Percentiles rank a stretch among this genome's conserved stretches.
Conservation (phyloP, 257 asterid species). For the Phtheirospermum japonicum region DNA sequence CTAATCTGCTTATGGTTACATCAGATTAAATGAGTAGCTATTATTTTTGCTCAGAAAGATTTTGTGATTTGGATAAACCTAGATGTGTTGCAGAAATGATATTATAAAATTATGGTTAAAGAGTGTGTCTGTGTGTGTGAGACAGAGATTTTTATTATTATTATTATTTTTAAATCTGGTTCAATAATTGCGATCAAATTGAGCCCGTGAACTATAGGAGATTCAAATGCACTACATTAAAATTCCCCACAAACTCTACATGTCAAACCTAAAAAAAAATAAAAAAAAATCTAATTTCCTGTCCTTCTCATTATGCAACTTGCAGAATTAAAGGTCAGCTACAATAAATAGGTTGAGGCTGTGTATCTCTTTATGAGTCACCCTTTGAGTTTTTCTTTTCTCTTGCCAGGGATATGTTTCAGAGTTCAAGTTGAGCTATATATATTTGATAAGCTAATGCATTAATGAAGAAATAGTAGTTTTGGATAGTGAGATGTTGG, state of each 20-base stretch:
- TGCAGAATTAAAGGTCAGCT: conserved; percentile 18
- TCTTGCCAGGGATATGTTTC: conserved; percentile 39
- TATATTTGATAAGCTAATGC: no score
- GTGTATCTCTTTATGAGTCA: conserved; percentile 22
- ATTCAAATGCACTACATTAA: conserved; percentile 46
- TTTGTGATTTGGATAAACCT: conserved; percentile 21
- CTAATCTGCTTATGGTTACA: background rate
- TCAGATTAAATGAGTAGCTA: conserved; percentile 7
- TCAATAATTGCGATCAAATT: conserved; percentile 50
- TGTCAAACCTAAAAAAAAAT: conserved; percentile 16
- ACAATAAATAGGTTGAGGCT: conserved; percentile 5
- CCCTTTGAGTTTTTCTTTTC: conserved; percentile 19
- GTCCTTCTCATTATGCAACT: conserved; percentile 29
- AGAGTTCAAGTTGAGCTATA: conserved; percentile 28
- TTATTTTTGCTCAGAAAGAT: background rate
- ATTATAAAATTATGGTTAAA: background rate
- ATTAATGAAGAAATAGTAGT: background rate
- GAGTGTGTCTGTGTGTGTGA: conserved; percentile 21
- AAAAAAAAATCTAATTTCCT: conserved; percentile 25
- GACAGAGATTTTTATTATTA: background rate
- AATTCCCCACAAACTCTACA: conserved; percentile 33
- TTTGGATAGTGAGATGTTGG: conserved; percentile 51
- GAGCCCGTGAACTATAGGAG: conserved; percentile 53
- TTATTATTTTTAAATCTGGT: conserved; percentile 1
- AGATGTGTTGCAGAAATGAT: conserved; percentile 20